Evolutionary conservation across 2,329 filamentous ascomycete species (phyloP).

Genomic region (Diaporthe ilicicola): DNA sequence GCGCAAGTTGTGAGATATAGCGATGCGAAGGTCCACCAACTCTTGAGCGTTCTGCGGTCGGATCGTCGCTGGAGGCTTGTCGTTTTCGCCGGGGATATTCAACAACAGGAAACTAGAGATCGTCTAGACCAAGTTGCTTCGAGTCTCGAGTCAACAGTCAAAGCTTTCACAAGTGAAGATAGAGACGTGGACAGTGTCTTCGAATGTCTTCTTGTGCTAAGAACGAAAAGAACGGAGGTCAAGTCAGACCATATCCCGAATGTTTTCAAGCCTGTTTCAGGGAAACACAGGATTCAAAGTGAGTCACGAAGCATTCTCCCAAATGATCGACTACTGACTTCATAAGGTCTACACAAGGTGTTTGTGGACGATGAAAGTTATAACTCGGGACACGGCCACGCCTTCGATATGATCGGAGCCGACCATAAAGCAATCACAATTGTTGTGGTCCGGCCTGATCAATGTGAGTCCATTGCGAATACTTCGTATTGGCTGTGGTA

Average conservation of each 20-base stretch:
- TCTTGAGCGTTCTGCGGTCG: conserved; percentile 50
- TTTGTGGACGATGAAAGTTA: conserved; percentile 65
- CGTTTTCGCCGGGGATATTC: conserved; percentile 25
- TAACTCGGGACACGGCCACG: conserved; percentile 63
- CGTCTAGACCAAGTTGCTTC: background rate
- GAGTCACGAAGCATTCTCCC: background rate
- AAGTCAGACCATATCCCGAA: conserved; percentile 62
- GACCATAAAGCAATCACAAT: conserved; percentile 54
- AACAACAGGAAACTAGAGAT: background rate
- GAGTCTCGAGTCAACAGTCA: conserved; percentile 39
- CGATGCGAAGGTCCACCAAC: conserved; percentile 58
- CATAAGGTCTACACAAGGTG: conserved; percentile 64
- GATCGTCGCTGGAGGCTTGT: conserved; percentile 43
- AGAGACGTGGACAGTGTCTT: conserved; percentile 63
- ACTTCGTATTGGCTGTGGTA: no score
- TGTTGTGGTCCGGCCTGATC: conserved; percentile 67
- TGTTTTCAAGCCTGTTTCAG: conserved; percentile 64
- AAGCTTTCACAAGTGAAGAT: conserved; percentile 50
- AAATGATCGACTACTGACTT: background rate
- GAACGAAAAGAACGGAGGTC: conserved; percentile 54
- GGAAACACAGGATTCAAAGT: conserved; percentile 64
- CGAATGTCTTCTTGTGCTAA: conserved; percentile 63
- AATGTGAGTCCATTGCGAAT: conserved; percentile 54
- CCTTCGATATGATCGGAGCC: conserved; percentile 65
- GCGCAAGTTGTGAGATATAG: conserved; percentile 61